Percentiles rank a stretch among this genome's conserved stretches.
Evolutionary conservation across 768 basidiomycete species (phyloP).

Genomic region (Lactarius quietus): DNA sequence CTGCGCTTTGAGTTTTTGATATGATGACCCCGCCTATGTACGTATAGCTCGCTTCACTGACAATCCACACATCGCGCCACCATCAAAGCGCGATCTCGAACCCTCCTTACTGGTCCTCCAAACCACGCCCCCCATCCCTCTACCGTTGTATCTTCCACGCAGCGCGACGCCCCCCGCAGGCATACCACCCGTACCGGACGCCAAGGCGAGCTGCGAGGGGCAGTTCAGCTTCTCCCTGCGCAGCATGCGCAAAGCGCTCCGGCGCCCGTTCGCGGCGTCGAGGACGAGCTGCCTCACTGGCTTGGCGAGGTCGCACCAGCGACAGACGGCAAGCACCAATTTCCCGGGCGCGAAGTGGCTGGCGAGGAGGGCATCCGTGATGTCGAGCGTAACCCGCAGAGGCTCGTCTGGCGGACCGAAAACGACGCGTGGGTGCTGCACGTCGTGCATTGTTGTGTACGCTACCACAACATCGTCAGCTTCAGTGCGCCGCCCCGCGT

Average conservation of each 20-base stretch:
- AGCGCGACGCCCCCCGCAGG: constrained; percentile 49
- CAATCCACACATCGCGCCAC: constrained; percentile 66
- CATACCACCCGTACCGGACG: no score
- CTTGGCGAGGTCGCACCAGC: constrained; percentile 55
- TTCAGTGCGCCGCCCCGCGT: constrained; percentile 64
- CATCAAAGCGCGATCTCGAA: constrained; percentile 53
- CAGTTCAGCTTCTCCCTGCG: no score
- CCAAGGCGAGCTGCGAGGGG: no score
- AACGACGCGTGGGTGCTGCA: constrained; percentile 75
- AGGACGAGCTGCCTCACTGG: constrained; percentile 62
- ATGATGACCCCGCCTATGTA: neutral
- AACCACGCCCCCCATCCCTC: constrained; percentile 71
- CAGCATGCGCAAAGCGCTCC: no score
- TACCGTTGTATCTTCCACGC: constrained; percentile 68
- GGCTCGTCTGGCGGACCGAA: constrained; percentile 68
- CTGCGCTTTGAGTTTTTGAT: neutral
- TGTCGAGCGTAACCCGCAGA: constrained; percentile 57
- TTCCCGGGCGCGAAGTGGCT: constrained; percentile 48
- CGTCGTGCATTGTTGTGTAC: constrained; percentile 77
- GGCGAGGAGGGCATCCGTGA: no score
- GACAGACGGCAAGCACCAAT: constrained; percentile 27
- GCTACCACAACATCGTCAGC: constrained; percentile 75
- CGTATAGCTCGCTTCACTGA: constrained; percentile 60
- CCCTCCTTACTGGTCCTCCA: constrained; percentile 42
- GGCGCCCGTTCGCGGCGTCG: constrained; percentile 69